Evolutionary conservation across 345 rosid genomes (phyloP).

Genomic region (Syzygium oleosum): DNA sequence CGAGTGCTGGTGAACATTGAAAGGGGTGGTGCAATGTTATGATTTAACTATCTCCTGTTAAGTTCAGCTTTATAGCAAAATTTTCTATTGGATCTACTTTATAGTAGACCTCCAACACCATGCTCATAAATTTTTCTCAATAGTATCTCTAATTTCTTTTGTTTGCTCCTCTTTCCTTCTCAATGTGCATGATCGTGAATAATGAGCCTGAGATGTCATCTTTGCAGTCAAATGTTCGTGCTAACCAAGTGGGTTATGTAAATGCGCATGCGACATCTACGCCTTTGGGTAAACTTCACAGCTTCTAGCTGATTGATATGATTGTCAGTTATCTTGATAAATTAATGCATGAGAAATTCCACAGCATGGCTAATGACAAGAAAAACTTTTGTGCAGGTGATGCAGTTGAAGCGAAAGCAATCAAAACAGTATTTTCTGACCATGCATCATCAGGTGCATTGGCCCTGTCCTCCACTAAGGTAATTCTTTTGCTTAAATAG

Average conservation of each 20-base stretch:
- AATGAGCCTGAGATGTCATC: not conserved
- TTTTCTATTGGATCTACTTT: not conserved
- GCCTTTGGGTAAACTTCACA: slow-evolving; percentile 53
- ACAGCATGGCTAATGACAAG: not conserved
- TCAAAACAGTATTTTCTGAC: slow-evolving; percentile 58
- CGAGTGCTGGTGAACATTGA: not conserved
- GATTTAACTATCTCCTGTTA: not conserved
- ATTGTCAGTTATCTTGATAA: not conserved
- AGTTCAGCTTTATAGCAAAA: not conserved
- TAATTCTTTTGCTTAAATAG: slow-evolving; percentile 4
- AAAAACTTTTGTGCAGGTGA: slow-evolving; percentile 47
- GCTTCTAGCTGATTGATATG: not conserved
- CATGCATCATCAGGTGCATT: slow-evolving; percentile 75
- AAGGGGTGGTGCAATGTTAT: not conserved
- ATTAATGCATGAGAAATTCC: not conserved
- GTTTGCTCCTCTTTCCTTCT: not conserved
- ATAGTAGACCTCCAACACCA: not conserved
- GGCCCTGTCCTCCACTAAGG: slow-evolving; percentile 95
- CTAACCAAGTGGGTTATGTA: slow-evolving; percentile 74
- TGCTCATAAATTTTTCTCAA: not conserved
- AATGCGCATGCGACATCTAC: slow-evolving; percentile 99
- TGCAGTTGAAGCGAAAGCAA: slow-evolving; percentile 76
- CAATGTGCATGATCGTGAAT: not conserved
- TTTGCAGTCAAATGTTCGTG: slow-evolving; percentile 68
- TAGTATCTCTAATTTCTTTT: not conserved